Percentiles rank a stretch among this genome's conserved stretches.
Evolutionary conservation across 805 yeast species (phyloP).

Genomic region (Ogataea naganishii): DNA sequence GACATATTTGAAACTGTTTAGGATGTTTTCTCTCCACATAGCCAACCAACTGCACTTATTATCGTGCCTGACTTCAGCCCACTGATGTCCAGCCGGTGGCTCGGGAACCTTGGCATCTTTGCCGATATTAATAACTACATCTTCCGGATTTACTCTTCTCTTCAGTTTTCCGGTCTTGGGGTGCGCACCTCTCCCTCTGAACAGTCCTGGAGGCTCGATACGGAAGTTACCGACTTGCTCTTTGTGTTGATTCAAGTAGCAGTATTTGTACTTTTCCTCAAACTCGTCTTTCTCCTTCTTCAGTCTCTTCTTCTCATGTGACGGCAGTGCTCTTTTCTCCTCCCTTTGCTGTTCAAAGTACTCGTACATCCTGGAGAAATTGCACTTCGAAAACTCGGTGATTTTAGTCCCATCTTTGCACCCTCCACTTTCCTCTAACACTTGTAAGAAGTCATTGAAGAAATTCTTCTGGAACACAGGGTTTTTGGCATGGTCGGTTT

Average conservation of each 20-base stretch:
- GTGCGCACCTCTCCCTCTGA: constrained; percentile 95
- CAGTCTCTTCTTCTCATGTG: constrained; percentile 66
- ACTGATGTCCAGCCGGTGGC: constrained; percentile 79
- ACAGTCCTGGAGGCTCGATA: constrained; percentile 93
- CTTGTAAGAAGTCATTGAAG: constrained; percentile 66
- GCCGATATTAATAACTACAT: constrained; percentile 76
- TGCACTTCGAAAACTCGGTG: constrained; percentile 57
- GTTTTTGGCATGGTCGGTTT: constrained; percentile 82
- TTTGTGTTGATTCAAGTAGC: constrained; percentile 76
- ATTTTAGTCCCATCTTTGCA: constrained; percentile 37
- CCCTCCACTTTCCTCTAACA: constrained; percentile 65
- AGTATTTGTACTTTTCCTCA: constrained; percentile 77
- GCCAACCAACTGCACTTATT: constrained; percentile 93
- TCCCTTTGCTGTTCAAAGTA: constrained; percentile 63
- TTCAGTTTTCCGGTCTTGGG: constrained; percentile 92
- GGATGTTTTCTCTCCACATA: constrained; percentile 92
- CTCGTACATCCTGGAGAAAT: constrained; percentile 66
- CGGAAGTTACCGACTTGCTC: constrained; percentile 92
- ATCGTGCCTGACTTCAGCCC: constrained; percentile 90
- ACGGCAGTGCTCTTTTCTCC: constrained; percentile 58
- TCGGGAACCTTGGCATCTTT: constrained; percentile 63
- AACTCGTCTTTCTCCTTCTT: constrained; percentile 64
- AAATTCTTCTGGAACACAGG: constrained; percentile 83
- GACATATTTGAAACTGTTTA: constrained; percentile 78
- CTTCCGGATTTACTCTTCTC: constrained; percentile 82